These are phyloP conservation scores for Coelastrella sp. DNA, from an alignment of 139 green algal genomes.

Conservation along the genomic window DNA sequence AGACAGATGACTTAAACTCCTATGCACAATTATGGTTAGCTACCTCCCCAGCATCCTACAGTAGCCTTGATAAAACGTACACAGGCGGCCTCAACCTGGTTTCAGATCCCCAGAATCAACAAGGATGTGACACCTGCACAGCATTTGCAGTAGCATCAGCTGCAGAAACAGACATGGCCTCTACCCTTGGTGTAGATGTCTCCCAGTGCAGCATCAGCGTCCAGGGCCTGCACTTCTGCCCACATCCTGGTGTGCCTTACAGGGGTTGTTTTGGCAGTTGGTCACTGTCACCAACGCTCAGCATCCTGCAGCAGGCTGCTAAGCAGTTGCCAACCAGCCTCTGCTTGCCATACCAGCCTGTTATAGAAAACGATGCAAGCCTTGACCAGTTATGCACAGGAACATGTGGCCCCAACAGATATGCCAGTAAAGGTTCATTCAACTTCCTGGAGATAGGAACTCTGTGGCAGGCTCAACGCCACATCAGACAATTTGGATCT, in stretches of 20 bases:
- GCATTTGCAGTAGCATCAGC: slow-evolving; percentile 12
- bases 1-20: neutral
- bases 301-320: neutral
- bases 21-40: neutral
- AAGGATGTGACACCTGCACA: neutral
- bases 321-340: neutral
- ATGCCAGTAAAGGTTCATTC: neutral
- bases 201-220: neutral
- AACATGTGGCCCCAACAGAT: neutral
- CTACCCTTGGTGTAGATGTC: neutral
- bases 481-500: neutral
- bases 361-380: neutral
- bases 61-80: neutral
- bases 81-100: neutral
- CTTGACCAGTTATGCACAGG: neutral
- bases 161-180: slow-evolving; percentile 4
- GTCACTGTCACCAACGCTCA: neutral
- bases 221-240: slow-evolving; percentile 1
- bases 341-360: neutral
- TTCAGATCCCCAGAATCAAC: neutral
- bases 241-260: neutral
- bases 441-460: neutral
- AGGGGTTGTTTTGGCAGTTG: neutral
- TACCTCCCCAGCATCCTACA: neutral
- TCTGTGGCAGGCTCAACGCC: slow-evolving; percentile 11